phyloP scores from a whole-genome alignment of 1,284 basidiomycete genomes.

The Ceratobasidium sp. region DNA sequence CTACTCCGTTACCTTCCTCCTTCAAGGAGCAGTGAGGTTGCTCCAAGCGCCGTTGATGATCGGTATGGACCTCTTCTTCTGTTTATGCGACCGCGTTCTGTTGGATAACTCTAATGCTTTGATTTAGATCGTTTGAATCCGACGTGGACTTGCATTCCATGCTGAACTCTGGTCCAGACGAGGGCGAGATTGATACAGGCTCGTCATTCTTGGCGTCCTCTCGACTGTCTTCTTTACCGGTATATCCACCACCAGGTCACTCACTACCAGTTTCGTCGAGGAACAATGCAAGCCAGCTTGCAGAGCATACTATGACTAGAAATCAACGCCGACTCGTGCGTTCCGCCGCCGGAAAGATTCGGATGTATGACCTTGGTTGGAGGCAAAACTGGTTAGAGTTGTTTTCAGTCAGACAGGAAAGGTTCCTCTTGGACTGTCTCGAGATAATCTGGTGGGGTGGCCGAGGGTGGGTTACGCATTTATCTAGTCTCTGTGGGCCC shows the following conservation, averaged over 20 bases:
- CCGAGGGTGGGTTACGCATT: conserved; percentile 64
- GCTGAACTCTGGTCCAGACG: conserved; percentile 18
- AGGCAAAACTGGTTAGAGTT: conserved; percentile 76
- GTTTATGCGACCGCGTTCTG: conserved; percentile 51
- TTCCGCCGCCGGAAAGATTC: conserved; percentile 75
- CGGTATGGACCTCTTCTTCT: not conserved
- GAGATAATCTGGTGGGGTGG: conserved; percentile 71
- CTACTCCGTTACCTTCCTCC: conserved; percentile 71
- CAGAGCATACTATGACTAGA: conserved; percentile 82
- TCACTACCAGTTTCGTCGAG: conserved; percentile 25
- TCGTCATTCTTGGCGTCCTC: conserved; percentile 12
- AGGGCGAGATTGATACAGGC: not conserved
- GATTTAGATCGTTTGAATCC: conserved; percentile 32
- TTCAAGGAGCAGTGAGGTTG: not conserved
- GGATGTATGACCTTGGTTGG: conserved; percentile 84
- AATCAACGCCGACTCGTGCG: conserved; percentile 76
- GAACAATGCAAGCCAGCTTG: conserved; percentile 51
- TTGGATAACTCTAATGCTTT: conserved; percentile 48
- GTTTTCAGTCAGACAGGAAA: conserved; percentile 66
- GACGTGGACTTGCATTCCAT: conserved; percentile 35
- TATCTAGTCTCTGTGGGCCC: conserved; percentile 18
- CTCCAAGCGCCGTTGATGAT: conserved; percentile 9
- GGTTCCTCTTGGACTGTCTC: conserved; percentile 63
- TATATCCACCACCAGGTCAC: conserved; percentile 56
- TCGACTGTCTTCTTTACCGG: not conserved